Percentiles rank a stretch among this genome's conserved stretches.
Evolutionary conservation across 2,329 filamentous ascomycete genomes (phyloP).

Genomic region (Penicillium brevicompactum): DNA sequence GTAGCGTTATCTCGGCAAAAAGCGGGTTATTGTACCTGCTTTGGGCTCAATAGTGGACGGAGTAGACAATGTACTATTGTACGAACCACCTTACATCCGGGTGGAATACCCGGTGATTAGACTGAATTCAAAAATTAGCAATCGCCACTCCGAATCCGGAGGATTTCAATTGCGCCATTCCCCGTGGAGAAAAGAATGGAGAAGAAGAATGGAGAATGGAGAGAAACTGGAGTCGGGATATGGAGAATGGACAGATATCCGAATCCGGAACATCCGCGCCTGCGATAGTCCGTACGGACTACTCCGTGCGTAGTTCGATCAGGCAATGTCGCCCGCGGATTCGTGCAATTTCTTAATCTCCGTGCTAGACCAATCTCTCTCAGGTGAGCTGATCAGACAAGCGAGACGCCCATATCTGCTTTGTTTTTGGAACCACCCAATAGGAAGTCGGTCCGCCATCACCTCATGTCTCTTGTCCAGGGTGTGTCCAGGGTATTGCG

Average conservation of each 20-base stretch:
- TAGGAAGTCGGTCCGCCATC: neutral
- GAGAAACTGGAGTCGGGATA: neutral
- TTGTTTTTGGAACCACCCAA: neutral
- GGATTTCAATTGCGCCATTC: conserved; percentile 22
- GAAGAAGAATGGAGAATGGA: conserved; percentile 1
- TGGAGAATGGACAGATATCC: neutral
- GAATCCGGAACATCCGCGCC: neutral
- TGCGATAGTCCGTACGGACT: neutral
- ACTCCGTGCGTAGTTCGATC: neutral
- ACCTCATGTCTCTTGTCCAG: neutral
- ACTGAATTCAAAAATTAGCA: neutral
- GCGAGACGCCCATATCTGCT: neutral
- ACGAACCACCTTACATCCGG: neutral
- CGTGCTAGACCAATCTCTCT: neutral
- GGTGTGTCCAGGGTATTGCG: neutral
- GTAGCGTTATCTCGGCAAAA: conserved; percentile 19
- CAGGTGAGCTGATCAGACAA: neutral
- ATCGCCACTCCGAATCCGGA: conserved; percentile 22
- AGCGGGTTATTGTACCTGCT: conserved; percentile 19
- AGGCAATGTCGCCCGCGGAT: neutral
- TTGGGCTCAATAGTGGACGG: neutral
- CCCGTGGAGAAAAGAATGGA: conserved; percentile 18
- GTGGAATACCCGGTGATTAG: neutral
- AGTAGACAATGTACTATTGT: neutral
- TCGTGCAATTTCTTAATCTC: conserved; percentile 2